A percentile compares a stretch with the other conserved stretches of the same genome.
Evolutionary conservation across 306 rosid genomes (phyloP).

Genomic region (Morella rubra): DNA sequence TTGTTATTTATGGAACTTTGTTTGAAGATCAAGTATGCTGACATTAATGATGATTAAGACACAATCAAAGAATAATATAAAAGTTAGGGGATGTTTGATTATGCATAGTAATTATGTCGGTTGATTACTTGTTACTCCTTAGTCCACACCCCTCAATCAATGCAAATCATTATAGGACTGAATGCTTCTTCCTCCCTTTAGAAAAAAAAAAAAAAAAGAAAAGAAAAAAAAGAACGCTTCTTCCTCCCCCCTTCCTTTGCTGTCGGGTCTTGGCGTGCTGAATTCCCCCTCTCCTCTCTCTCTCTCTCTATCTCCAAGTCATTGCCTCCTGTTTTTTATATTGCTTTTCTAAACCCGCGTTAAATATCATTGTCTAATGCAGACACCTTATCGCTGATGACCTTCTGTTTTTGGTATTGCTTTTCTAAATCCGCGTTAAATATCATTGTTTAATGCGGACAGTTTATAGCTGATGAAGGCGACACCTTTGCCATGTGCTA

Average conservation of each 20-base stretch:
- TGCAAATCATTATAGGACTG: conserved; percentile 45
- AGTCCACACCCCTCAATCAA: conserved; percentile 31
- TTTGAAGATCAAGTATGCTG: conserved; percentile 32
- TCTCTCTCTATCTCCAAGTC: conserved; percentile 1
- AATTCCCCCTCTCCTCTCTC: conserved; percentile 4
- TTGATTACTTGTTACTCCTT: conserved; percentile 39
- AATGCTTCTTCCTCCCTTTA: conserved; percentile 23
- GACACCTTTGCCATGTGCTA: conserved; percentile 41
- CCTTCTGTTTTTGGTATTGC: neutral
- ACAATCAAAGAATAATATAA: neutral
- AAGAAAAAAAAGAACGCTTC: too few species aligned
- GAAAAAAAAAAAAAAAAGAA: too few species aligned
- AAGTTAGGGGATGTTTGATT: conserved; percentile 32
- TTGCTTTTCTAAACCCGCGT: neutral
- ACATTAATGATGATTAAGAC: conserved; percentile 22
- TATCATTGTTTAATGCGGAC: neutral
- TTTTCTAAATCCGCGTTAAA: neutral
- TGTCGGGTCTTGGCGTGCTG: conserved; percentile 5
- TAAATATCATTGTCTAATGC: conserved; percentile 1
- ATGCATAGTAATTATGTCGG: conserved; percentile 34
- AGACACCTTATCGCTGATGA: conserved; percentile 13
- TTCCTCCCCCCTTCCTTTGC: conserved; percentile 20
- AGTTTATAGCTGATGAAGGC: conserved; percentile 17
- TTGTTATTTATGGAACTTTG: conserved; percentile 14
- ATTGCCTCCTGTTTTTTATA: neutral